Evolutionary conservation across 2,329 filamentous ascomycete genomes (phyloP).

Genomic region (Exophiala viscosa): DNA sequence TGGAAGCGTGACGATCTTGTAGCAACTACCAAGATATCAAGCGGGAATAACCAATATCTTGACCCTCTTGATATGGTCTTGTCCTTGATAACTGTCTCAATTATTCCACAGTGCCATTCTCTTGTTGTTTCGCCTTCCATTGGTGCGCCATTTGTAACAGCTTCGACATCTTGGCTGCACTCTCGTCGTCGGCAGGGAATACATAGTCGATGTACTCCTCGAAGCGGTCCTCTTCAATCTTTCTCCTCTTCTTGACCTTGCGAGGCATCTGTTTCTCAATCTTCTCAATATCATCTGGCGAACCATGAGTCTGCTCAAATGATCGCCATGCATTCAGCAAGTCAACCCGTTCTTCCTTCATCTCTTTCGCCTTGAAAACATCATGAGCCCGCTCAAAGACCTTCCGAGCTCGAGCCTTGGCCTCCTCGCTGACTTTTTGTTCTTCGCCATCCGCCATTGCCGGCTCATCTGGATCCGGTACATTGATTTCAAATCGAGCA

Average conservation of each 20-base stretch:
- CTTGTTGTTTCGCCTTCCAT: constrained; percentile 68
- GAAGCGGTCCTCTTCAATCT: constrained; percentile 85
- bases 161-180: constrained; percentile 76
- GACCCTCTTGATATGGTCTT: no score
- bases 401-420: constrained; percentile 74
- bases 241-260: constrained; percentile 80
- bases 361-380: constrained; percentile 80
- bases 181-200: constrained; percentile 91
- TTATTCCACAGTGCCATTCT: constrained; percentile 17
- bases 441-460: constrained; percentile 59
- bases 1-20: no score
- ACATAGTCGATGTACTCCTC: constrained; percentile 98
- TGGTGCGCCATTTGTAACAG: constrained; percentile 79
- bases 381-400: constrained; percentile 84
- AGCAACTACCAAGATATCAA: no score
- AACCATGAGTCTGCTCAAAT: constrained; percentile 85
- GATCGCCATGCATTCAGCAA: constrained; percentile 88
- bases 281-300: constrained; percentile 68
- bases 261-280: constrained; percentile 93
- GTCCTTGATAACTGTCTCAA: not conserved
- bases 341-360: constrained; percentile 89
- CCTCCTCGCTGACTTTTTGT: constrained; percentile 68
- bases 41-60: no score
- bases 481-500: constrained; percentile 96
- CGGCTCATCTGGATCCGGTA: constrained; percentile 69